Evolutionary conservation across 2,329 filamentous ascomycete genomes (phyloP), one percentile per base, ranked within the genome.

Genomic region (Penicillium griseofulvum): DNA sequence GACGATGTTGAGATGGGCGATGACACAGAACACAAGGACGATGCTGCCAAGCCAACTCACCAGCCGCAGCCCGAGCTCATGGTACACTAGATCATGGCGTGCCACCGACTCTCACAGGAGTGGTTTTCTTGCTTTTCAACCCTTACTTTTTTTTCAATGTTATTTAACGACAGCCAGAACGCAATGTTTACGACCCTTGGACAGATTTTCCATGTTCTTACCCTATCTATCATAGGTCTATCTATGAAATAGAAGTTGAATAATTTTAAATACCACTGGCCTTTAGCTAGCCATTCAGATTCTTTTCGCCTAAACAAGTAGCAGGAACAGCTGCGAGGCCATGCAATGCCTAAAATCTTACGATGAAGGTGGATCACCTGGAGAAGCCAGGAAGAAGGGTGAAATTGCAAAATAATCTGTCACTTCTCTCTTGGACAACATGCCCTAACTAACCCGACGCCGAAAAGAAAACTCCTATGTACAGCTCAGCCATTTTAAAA

Each of bases 1-100:
- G 81, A 82, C 37, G 80, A 82, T 61, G 80, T 83, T 62, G 82
- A 83, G 62, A 83, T 83, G 80, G 82, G 78, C 24, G 81, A 83
- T 39, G 81, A 81, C 54, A 75, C 78, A 19, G 75, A 78, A 52
- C 70, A 70, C 14, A 75, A 76, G 59, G 66, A 68, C 42, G 70
- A 68, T 55, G 57, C 64, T 28, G 61, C 58, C 45, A 70, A 75
- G 52, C 62, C 71, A 33, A 63, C 66, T 33, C 65, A 68, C 38
- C 71, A 67, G 47, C 68, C 73, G 36, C 67, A 76, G 51, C 64
- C 70, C 9, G 76, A 79, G 57, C 69, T 78, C 26, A 79, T 79
- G 77, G 78, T 77, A 42, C 78, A 80, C 65, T 80, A 66, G 67
- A 49, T 45, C 14, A 39, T 10, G 31, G 38, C 46, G 29, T 52